A percentile compares a stretch with the other conserved stretches of the same genome.
Conservation (phyloP, 2,329 filamentous ascomycete species). For the Pseudogymnoascus sp. region DNA sequence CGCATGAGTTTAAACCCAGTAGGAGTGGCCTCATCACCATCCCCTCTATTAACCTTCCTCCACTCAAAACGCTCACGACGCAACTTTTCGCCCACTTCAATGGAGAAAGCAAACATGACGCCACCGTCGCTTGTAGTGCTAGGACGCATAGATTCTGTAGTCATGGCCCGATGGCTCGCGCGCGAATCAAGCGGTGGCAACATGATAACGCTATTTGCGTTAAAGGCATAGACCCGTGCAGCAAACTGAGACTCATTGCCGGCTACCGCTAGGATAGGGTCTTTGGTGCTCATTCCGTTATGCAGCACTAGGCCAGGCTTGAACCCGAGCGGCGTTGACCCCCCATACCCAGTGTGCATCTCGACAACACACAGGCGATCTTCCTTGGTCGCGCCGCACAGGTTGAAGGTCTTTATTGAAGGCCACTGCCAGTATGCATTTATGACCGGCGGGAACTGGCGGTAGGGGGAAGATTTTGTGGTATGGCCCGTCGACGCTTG, state of each 20-base stretch:
- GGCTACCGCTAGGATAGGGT: conserved; percentile 17
- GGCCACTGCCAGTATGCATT: conserved; percentile 17
- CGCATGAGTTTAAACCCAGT: neutral
- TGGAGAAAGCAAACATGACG: conserved; percentile 14
- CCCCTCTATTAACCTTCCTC: conserved; percentile 15
- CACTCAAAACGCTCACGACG: conserved; percentile 19
- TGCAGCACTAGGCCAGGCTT: conserved; percentile 17
- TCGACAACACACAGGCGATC: conserved; percentile 17
- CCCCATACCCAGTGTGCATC: conserved; percentile 17
- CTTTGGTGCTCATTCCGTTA: conserved; percentile 16
- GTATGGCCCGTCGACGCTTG: neutral
- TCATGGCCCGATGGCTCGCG: neutral
- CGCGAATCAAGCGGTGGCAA: conserved; percentile 10
- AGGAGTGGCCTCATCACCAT: conserved; percentile 12
- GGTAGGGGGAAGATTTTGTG: neutral
- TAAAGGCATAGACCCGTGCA: neutral
- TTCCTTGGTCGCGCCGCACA: conserved; percentile 12
- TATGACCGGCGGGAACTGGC: conserved; percentile 20
- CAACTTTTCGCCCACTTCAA: conserved; percentile 14
- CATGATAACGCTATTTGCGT: conserved; percentile 12
- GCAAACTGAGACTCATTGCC: conserved; percentile 12
- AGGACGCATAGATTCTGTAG: conserved; percentile 14
- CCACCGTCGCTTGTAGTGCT: conserved; percentile 6
- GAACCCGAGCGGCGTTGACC: conserved; percentile 12
- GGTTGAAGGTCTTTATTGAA: conserved; percentile 13